Evolutionary conservation across 371 early-diverging fungal species (phyloP).

Genomic region (Lichtheimia corymbifera): DNA sequence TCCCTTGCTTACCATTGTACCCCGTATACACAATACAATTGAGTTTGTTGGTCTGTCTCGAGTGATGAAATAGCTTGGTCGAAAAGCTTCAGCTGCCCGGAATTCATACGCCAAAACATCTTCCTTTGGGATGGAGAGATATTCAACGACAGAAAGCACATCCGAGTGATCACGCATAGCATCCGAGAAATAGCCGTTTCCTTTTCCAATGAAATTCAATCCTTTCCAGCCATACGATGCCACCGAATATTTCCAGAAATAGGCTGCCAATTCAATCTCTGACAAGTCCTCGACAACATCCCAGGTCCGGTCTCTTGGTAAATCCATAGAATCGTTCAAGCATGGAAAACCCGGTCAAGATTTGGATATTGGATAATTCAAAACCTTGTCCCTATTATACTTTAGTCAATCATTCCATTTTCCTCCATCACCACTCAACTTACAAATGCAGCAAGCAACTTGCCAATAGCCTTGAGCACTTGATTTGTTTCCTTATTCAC

Average conservation of each 20-base stretch:
- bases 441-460: slow-evolving; percentile 70
- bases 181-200: slow-evolving; percentile 69
- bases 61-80: slow-evolving; percentile 81
- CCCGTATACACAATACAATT: slow-evolving; percentile 78
- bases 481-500: slow-evolving; percentile 63
- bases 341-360: slow-evolving; percentile 71
- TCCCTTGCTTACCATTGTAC: slow-evolving; percentile 68
- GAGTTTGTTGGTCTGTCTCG: slow-evolving; percentile 70
- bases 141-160: slow-evolving; percentile 68
- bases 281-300: slow-evolving; percentile 43
- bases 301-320: slow-evolving; percentile 47
- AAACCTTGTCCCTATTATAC: slow-evolving; percentile 71
- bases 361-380: slow-evolving; percentile 73
- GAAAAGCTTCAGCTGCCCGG: slow-evolving; percentile 69
- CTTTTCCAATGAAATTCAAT: slow-evolving; percentile 77
- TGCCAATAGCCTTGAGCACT: slow-evolving; percentile 66
- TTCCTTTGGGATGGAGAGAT: slow-evolving; percentile 65
- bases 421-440: slow-evolving; percentile 12
- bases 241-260: slow-evolving; percentile 65
- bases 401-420: neutral
- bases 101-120: slow-evolving; percentile 82
- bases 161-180: slow-evolving; percentile 74
- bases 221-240: slow-evolving; percentile 85
- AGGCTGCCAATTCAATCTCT: slow-evolving; percentile 59
- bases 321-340: slow-evolving; percentile 62